Conservation (phyloP, 75 land plant species). For the Cryptomeria japonica region DNA sequence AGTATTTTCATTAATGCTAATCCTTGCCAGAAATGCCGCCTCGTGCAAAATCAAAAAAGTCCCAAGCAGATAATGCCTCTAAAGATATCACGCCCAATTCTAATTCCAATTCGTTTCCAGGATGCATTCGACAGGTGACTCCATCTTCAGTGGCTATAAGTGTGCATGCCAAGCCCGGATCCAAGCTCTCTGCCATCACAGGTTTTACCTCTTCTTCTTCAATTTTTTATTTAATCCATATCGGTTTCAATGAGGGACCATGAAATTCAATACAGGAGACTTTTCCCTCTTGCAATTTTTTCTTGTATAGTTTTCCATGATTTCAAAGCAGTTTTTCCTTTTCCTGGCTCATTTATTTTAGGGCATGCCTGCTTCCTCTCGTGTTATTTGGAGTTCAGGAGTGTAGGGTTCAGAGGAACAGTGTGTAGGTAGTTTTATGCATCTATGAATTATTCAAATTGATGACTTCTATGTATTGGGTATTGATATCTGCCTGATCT, state of each 20-base stretch:
- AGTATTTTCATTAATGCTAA: too few species aligned
- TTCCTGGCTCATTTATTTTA: neutral
- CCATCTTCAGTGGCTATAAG: constrained; percentile 68
- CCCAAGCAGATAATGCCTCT: neutral
- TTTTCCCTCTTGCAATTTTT: neutral
- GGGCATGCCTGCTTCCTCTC: neutral
- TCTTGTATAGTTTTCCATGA: too few species aligned
- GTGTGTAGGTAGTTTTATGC: neutral
- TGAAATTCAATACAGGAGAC: neutral
- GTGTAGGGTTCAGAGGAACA: neutral
- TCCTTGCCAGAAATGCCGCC: neutral
- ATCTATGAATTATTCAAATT: neutral
- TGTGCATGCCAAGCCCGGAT: constrained; percentile 89
- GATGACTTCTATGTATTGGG: neutral
- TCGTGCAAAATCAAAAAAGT: constrained; percentile 9
- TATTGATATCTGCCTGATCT: neutral
- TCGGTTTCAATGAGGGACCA: neutral
- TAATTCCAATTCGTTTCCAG: constrained; percentile 23
- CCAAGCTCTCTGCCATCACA: constrained; percentile 73
- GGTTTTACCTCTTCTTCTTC: constrained; percentile 29
- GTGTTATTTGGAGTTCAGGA: neutral
- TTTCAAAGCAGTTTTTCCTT: neutral
- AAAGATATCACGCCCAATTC: neutral
- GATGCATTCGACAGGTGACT: constrained; percentile 46
- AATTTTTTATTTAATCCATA: neutral